Evolutionary conservation across 306 rosid species (phyloP), one percentile per base, ranked within the genome.

Genomic region (Dryas octopetala): DNA sequence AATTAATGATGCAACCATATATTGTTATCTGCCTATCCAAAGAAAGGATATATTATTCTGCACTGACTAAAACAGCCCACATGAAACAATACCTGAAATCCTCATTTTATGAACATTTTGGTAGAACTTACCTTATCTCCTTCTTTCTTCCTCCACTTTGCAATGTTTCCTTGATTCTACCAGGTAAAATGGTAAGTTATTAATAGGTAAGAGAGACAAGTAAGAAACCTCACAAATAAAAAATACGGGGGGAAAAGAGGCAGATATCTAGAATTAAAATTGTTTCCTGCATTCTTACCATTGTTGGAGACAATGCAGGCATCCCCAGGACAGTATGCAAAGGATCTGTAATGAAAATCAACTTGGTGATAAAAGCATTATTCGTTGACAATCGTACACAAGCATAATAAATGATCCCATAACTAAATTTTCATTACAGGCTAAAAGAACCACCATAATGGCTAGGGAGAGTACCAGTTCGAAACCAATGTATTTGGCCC

Each of bases 291-390:
- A 72, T 45, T 77, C 89, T 87, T 84, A 95, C 98, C 98, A 95
- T 95, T 43, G 98, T 95, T 83, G 98, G 98, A 66, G 98, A 95
- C 70, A 95, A 79, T 43, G 98, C 98, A 23, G 98, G 98, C 98
- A 95, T 95, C 66, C 75, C 86, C 78, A 95, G 86, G 73, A 91
- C 89, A 16, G 72, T 57, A 74, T 89, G 89, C 44, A 96, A 82
- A 74, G 87, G 81, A 71, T 95, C 98, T 91, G 87, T 62, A 81
- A 58, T 71, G 64, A 76, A 38, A 77, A 75, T 53, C 62, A 72
- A 70, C 46, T 62, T 62, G 44, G 62, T 76, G 82, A 73, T 55
- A 71, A 59, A 49, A 16, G 63, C 16, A 41, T 32, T 57, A 32
- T 69, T 57, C 46, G 68, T 48, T 3, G 19, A 70, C 50, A 73